Base-by-base conservation (phyloP, 371 early-diverging fungal genomes). In the Blyttiomyces sp. region DNA sequence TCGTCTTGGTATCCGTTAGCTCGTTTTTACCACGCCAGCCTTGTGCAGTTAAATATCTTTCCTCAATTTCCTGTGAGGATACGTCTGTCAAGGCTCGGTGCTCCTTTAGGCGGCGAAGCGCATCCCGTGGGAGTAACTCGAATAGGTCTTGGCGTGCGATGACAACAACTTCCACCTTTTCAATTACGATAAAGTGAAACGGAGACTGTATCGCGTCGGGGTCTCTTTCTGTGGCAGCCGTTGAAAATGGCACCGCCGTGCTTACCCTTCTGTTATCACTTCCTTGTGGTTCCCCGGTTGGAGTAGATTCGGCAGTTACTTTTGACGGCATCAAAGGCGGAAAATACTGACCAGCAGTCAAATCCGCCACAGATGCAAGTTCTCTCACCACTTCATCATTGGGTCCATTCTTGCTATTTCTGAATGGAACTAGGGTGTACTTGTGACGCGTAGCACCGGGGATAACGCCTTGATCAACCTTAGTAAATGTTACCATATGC, bases 11-110 rank as follows among this genome's bases (percentile, higher is more conserved):
- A n/a, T n/a, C n/a, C n/a, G n/a, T n/a, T n/a, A n/a, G n/a, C n/a
- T n/a, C n/a, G n/a, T n/a, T n/a, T n/a, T n/a, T 59, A 3, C 52
- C 57, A 21, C 66, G 44, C 66, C 66, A 66, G 28, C 66, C 66
- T 32, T 49, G 57, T 4, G 57, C 49, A 16, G 46, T 32, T 45
- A 66, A 28, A 49, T 61, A 66, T 30, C 66, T 36, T 33, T 66
- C 66, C 46, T 66, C 66, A 34, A 66, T 61, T 30, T 66, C 66
- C 46, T 66, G 61, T 7, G 49, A 17, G 16, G 51, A 43, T 1
- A 66, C 57, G 32, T 66, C 61, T 13, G 66, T 66, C 36, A 66
- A 23, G 4, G 55, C n/a, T 2, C 62, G 53, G 19, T 55, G 33
- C 30, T 57, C 66, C 52, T 51, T 49, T 17, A 66, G 51, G 24